Conservation (phyloP, 768 basidiomycete species). For the Hirschioporus abietinus region DNA sequence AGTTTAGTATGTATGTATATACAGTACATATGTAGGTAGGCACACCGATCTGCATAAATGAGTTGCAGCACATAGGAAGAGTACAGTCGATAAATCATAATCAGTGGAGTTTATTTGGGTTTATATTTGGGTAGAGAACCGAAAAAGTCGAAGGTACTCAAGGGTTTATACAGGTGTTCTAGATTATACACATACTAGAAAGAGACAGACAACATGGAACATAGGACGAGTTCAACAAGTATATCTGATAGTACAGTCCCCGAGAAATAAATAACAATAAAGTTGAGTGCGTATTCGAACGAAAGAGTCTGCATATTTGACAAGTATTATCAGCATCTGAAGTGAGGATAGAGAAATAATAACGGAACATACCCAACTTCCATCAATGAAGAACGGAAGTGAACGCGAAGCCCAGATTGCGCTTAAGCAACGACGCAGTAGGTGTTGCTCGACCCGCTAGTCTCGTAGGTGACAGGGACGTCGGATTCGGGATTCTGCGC, state of each 20-base stretch:
- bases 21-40: too few species aligned
- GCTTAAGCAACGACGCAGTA: background rate
- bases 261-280: background rate
- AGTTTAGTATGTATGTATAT: too few species aligned
- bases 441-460: background rate
- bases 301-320: background rate
- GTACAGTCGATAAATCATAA: too few species aligned
- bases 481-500: background rate
- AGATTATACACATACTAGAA: too few species aligned
- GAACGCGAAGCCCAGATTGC: background rate
- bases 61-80: too few species aligned
- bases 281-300: background rate
- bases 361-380: background rate
- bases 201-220: background rate
- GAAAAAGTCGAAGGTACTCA: too few species aligned
- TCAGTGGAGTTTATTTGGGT: too few species aligned
- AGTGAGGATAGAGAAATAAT: background rate
- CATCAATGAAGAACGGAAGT: background rate
- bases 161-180: too few species aligned
- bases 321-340: too few species aligned
- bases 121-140: too few species aligned
- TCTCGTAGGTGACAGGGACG: background rate
- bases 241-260: background rate
- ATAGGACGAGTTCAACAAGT: background rate
- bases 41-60: too few species aligned